Base-by-base conservation (phyloP, 75 land plant species). In the Pinus taeda region DNA sequence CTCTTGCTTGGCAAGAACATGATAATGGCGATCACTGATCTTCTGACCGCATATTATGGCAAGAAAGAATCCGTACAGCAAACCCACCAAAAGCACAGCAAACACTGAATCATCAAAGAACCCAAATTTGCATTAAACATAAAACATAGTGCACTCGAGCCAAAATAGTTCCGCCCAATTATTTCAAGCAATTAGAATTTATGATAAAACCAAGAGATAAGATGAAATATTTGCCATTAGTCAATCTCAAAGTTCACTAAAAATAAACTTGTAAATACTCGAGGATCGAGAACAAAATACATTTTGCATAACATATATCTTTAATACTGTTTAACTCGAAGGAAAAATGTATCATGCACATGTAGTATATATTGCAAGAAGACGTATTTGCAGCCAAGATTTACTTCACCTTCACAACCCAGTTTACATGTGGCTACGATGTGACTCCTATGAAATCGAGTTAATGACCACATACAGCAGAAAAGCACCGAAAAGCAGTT, bases 1-100 rank as follows among this genome's bases (percentile, higher is more conserved):
- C 75, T 93, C 98, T 85, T 93, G 96, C 73, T 93, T 95, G 15
- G 96, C 98, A 83, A 95, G 96, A 63, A 95, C 91, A 81, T 95
- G 96, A 71, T 90, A 90, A 59, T 95, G 98, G 21, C 98, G 89
- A 57, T 95, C 95, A 83, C 71, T 91, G 75, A 95, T 95, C 73
- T 85, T 91, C 78, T 95, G 98, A 39, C 98, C 98, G 70, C 95
- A 95, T 53, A 95, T 93, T 60, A 95, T 95, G 37, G 98, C 95
- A 74, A 95, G 91, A 87, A 95, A 95, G 85, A 95, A 95, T 14
- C 96, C 98, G 76, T 95, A 95, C 57, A 93, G 89, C 82, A 95
- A 71, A 4, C 98, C 98, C 76, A 93, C 95, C 87, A 95, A 80
- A 65, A 95, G 77, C 57, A 89, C 83, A 57, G 93, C 88, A 37